Evolutionary conservation across 306 rosid species (phyloP), one percentile per base, ranked within the genome.

Genomic region (Castanea crenata): DNA sequence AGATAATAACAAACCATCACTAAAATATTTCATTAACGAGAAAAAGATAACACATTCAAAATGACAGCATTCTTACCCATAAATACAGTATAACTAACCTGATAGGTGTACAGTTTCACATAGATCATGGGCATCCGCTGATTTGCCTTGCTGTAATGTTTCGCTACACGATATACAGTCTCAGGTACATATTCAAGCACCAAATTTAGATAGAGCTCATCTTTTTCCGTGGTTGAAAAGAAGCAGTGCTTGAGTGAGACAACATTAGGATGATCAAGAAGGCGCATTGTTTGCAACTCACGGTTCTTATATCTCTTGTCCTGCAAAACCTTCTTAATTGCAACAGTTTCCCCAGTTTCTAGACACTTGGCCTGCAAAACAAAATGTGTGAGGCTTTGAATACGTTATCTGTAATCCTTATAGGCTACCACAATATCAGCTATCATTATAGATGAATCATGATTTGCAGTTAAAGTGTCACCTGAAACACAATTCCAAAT

Each of bases 261-360:
- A 55, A 91, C 85, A 85, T 89, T 89, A 52, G 91, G 95, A 80
- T 91, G 92, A 78, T 91, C 92, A 62, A 91, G 90, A 79, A 91
- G 95, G 79, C 91, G 88, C 95, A 91, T 91, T 35, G 92, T 91
- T 80, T 91, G 95, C 90, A 91, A 69, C 79, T 91, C 91, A 19
- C 95, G 87, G 55, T 91, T 91, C 86, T 91, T 91, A 58, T 87
- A 90, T 78, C 93, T 89, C 80, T 87, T 89, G 82, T 89, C 93
- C 80, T 85, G 91, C 82, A 89, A 79, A 57, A 90, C 93, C 86
- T 89, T 89, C 85, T 89, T 85, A 73, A 89, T 89, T 56, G 93
- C 91, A 68, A 89, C 87, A 76, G 86, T 88, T 85, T 88, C 91
- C 78, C 92, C 92, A 34, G 87, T 88, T 75, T 90, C 94, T 55